These are phyloP conservation scores for Parathielavia appendiculata DNA, from an alignment of 495 filamentous ascomycete genomes.

Conservation along the genomic window DNA sequence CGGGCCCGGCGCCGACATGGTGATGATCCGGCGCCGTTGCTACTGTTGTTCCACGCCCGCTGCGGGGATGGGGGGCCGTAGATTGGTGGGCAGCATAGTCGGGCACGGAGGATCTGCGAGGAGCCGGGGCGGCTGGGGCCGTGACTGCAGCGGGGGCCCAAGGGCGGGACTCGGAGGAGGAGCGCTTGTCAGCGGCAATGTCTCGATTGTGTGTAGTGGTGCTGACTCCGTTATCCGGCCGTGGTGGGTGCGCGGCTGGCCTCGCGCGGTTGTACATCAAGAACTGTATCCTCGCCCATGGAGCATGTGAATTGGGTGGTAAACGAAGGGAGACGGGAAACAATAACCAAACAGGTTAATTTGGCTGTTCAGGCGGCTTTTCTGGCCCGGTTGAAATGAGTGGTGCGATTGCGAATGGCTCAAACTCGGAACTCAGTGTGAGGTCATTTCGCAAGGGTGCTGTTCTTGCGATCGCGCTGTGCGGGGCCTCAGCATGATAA, in stretches of 20 bases:
- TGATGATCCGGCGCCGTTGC: background rate
- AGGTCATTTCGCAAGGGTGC: conserved; percentile 2
- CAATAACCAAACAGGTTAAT: background rate
- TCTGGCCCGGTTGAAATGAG: background rate
- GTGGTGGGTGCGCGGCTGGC: conserved; percentile 28
- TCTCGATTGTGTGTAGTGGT: conserved; percentile 4
- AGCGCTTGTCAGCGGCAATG: background rate
- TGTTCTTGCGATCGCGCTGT: background rate
- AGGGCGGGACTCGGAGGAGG: conserved; percentile 10
- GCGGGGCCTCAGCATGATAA: conserved; percentile 8
- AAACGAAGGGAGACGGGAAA: background rate
- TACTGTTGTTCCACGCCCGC: background rate
- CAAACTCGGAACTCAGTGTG: background rate
- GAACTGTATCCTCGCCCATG: conserved; percentile 25
- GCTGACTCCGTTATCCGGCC: conserved; percentile 17
- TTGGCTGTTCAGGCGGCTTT: background rate
- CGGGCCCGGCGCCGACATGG: conserved; percentile 57
- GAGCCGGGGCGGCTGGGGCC: conserved; percentile 4
- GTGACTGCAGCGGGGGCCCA: conserved; percentile 10
- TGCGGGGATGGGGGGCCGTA: background rate
- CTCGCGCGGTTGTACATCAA: conserved; percentile 33
- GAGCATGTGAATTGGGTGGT: conserved; percentile 7
- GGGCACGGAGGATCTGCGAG: conserved; percentile 1
- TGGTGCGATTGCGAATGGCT: background rate
- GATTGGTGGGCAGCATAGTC: background rate